A percentile compares a stretch with the other conserved stretches of the same genome.
Conservation (phyloP, 2,329 filamentous ascomycete species). For the Neonectria punicea region DNA sequence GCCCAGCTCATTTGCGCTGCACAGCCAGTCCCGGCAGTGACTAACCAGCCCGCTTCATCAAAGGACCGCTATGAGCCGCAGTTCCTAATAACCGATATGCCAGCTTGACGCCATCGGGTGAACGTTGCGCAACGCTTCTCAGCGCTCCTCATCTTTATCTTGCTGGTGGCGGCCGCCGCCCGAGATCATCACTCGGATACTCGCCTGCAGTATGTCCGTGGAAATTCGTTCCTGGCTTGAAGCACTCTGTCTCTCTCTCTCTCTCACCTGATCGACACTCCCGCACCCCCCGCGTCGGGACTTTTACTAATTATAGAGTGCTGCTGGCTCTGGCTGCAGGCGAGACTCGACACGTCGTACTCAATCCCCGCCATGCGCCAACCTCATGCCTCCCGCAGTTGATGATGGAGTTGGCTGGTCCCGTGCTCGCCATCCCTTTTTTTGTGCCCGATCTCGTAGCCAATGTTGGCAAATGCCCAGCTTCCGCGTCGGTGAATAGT, state of each 20-base stretch:
- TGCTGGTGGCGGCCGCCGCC: neutral
- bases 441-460: neutral
- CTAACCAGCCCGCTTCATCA: neutral
- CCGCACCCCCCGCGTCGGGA: constrained; percentile 26
- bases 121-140: neutral
- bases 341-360: constrained; percentile 30
- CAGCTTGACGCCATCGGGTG: constrained; percentile 6
- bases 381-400: constrained; percentile 3
- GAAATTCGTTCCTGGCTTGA: neutral
- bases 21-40: neutral
- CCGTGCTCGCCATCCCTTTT: neutral
- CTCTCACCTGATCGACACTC: constrained; percentile 5
- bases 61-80: neutral
- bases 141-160: constrained; percentile 4
- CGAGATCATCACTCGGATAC: neutral
- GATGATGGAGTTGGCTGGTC: neutral
- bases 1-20: constrained; percentile 1
- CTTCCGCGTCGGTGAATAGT: neutral
- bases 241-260: neutral
- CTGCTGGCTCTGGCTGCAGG: constrained; percentile 1
- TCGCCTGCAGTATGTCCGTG: neutral
- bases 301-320: constrained; percentile 37
- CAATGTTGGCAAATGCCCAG: neutral
- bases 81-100: neutral
- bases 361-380: constrained; percentile 26